Percentiles rank a stretch among this genome's conserved stretches.
These are phyloP conservation scores for Arabidopsis arenosa DNA, from an alignment of 345 rosid genomes.

Conservation along the genomic window DNA sequence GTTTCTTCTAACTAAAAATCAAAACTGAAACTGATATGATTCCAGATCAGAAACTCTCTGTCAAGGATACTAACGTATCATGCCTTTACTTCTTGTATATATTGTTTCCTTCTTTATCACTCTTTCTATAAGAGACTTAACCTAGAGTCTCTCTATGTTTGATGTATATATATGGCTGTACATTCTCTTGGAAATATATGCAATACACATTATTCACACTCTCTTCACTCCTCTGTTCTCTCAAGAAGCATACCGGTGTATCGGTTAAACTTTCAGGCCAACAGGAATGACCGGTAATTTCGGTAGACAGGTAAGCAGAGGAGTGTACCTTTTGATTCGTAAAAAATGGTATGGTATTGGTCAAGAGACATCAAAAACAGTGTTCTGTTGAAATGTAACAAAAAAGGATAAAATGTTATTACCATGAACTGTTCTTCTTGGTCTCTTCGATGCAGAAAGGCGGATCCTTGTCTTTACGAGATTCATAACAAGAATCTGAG, in stretches of 20 bases:
- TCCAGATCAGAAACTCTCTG: too few relatives aligned
- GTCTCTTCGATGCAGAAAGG: constrained; percentile 62
- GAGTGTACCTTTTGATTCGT: constrained; percentile 62
- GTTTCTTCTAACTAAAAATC: too few relatives aligned
- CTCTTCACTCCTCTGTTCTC: constrained; percentile 44
- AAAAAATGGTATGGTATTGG: background rate
- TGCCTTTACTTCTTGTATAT: too few relatives aligned
- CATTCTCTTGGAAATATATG: too few relatives aligned
- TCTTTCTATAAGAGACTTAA: too few relatives aligned
- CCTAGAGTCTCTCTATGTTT: too few relatives aligned
- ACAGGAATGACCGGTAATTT: constrained; percentile 55
- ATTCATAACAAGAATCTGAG: constrained; percentile 71
- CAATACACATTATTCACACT: background rate
- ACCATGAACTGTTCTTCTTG: constrained; percentile 62
- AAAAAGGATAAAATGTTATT: background rate
- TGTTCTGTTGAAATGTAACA: background rate
- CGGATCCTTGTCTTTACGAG: constrained; percentile 54
- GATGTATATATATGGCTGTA: too few relatives aligned
- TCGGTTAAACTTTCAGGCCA: constrained; percentile 82
- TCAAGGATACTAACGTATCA: too few relatives aligned
- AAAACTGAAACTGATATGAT: too few relatives aligned
- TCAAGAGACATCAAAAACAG: constrained; percentile 7
- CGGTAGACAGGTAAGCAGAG: constrained; percentile 66
- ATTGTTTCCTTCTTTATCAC: too few relatives aligned
- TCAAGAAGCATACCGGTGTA: constrained; percentile 56